A percentile compares a stretch with the other conserved stretches of the same genome.
These are phyloP conservation scores for Schizophyllum commune DNA, from an alignment of 1,284 basidiomycete genomes.

Conservation along the genomic window DNA sequence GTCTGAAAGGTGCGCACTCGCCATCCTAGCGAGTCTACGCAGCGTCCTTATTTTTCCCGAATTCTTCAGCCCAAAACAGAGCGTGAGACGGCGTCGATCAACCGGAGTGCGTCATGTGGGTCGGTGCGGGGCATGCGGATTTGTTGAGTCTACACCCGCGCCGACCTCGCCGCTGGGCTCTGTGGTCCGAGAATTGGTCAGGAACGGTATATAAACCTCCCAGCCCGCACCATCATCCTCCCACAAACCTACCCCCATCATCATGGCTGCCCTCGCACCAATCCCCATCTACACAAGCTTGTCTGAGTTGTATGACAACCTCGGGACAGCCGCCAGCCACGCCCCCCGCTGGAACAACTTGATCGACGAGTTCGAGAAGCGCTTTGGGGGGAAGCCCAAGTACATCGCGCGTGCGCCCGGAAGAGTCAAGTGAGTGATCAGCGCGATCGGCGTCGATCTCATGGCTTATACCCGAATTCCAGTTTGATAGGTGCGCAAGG, in stretches of 20 bases:
- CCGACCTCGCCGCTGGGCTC: background rate
- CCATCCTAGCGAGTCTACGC: too few species aligned
- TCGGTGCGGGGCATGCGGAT: background rate
- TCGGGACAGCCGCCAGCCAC: constrained; percentile 51
- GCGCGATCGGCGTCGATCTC: background rate
- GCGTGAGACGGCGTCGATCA: background rate
- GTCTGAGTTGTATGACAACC: constrained; percentile 49
- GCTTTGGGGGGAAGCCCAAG: constrained; percentile 60
- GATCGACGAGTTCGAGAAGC: constrained; percentile 49
- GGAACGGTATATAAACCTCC: background rate
- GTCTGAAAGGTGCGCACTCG: too few species aligned
- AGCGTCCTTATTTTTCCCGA: too few species aligned
- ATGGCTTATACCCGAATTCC: background rate
- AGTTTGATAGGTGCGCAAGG: constrained; percentile 24
- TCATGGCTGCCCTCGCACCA: constrained; percentile 51
- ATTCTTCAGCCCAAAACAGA: too few species aligned
- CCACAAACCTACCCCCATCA: constrained; percentile 2
- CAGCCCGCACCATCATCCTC: background rate
- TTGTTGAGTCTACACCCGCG: background rate
- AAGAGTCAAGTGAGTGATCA: constrained; percentile 66
- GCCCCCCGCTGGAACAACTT: constrained; percentile 62
- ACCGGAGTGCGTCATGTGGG: background rate
- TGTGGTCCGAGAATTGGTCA: background rate
- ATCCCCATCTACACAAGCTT: constrained; percentile 62
- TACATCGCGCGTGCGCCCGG: constrained; percentile 80